These are phyloP conservation scores for Serendipita sp. DNA, from an alignment of 768 basidiomycete genomes.

Conservation along the genomic window DNA sequence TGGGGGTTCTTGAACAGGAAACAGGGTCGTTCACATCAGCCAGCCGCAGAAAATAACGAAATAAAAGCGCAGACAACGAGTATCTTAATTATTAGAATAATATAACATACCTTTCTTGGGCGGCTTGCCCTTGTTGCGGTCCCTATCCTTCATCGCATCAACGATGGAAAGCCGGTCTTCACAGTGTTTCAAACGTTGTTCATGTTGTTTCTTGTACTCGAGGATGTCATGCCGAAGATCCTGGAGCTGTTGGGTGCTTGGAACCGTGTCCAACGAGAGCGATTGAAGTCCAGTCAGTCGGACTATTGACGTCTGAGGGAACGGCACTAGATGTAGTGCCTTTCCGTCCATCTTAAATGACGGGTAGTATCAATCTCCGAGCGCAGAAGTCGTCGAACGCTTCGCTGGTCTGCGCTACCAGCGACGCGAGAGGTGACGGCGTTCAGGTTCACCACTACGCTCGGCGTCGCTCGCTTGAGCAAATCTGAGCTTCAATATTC, in stretches of 20 bases:
- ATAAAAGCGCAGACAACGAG: neutral
- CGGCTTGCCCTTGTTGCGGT: neutral
- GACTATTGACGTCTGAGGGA: neutral
- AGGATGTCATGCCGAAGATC: neutral
- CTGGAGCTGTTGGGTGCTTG: neutral
- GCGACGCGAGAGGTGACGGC: neutral
- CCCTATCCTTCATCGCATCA: conserved; percentile 2
- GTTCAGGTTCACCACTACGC: neutral
- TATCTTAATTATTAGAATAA: neutral
- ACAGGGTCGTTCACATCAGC: neutral
- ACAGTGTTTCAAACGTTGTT: conserved; percentile 4
- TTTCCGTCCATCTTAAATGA: neutral
- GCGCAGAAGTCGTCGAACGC: neutral
- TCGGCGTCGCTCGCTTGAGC: no score
- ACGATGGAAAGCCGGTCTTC: neutral
- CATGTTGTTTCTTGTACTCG: conserved; percentile 6
- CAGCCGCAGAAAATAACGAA: neutral
- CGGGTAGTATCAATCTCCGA: neutral
- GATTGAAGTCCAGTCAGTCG: neutral
- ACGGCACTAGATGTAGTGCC: conserved; percentile 1
- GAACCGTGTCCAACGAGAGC: neutral
- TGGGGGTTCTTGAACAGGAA: neutral
- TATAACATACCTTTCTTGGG: conserved; percentile 1
- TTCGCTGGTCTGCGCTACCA: neutral
- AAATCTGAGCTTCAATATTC: no score